Evolutionary conservation across 345 rosid genomes (phyloP), one percentile per base, ranked within the genome.

Genomic region (Boechera stricta): DNA sequence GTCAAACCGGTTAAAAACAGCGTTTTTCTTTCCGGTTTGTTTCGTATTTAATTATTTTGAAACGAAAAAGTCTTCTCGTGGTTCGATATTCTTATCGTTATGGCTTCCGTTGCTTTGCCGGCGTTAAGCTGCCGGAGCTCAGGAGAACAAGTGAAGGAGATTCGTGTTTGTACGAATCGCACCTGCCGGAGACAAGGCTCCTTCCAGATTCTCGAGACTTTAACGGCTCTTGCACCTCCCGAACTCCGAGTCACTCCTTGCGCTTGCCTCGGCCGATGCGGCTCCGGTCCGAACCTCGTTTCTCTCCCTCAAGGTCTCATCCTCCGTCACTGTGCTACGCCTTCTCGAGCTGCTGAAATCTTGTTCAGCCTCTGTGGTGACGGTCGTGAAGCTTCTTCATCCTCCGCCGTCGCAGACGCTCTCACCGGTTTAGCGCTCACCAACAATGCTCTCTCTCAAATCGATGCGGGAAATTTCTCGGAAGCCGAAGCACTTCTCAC

Each of bases 161-260:
- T 92, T 53, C 84, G 96, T 61, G 96, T 90, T 5, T 95, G 99
- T 62, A 94, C 95, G 59, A 83, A 89, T 72, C 96, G 97, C n/a
- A 85, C 86, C 4, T 85, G 98, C 81, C 87, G 97, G 5, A 81
- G 77, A 65, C 96, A 94, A 79, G 96, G 97, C 72, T 91, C 98
- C 0, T 67, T 85, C 47, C 86, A 88, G 67, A 90, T 85, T 29
- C 85, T 94, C 3, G 86, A 90, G 48, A 77, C 87, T 10, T 79
- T 94, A 21, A 77, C 85, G 13, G 84, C 80, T 72, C 85, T 91
- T 41, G 86, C 96, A 3, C 97, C 93, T 29, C 87, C 97, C 7
- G 26, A 66, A 1, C 80, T 94, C 80, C 47, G 79, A 47, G 92
- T 94, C 72, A 87, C 74, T 64, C 55, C 90, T 53, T 79, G 90